Evolutionary conservation across 768 basidiomycete genomes (phyloP).

Genomic region (Cyclocybe cylindracea): DNA sequence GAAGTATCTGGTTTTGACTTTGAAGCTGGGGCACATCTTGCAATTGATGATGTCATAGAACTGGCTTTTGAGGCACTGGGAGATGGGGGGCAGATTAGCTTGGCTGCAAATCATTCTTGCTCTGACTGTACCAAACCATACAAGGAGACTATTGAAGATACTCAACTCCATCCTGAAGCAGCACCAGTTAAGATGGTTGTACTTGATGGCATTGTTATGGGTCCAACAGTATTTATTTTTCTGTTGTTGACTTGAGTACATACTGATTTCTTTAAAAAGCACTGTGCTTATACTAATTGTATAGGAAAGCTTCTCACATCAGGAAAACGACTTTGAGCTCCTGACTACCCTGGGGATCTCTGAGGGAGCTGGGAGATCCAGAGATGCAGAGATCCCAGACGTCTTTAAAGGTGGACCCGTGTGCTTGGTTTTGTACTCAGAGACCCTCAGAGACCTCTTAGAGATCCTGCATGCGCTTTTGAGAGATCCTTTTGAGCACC

Average conservation of each 20-base stretch:
- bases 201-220: slow-evolving; percentile 17
- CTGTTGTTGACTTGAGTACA: too few species aligned
- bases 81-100: too few species aligned
- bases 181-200: slow-evolving; percentile 11
- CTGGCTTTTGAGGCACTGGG: too few species aligned
- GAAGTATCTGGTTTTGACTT: background rate
- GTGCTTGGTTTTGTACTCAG: too few species aligned
- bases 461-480: too few species aligned
- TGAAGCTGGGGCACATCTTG: background rate
- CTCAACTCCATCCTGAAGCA: background rate
- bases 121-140: slow-evolving; percentile 12
- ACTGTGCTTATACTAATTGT: slow-evolving; percentile 26
- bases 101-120: slow-evolving; percentile 10
- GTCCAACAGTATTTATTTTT: background rate
- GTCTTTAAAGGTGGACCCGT: too few species aligned
- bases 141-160: slow-evolving; percentile 1
- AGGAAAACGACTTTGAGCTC: too few species aligned
- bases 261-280: background rate
- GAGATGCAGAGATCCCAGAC: too few species aligned
- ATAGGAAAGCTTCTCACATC: slow-evolving; percentile 12
- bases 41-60: background rate
- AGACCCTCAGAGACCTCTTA: too few species aligned
- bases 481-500: too few species aligned
- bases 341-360: too few species aligned
- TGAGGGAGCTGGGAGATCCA: too few species aligned